Conservation (phyloP, 306 rosid species). For the Cucumis hystrix region DNA sequence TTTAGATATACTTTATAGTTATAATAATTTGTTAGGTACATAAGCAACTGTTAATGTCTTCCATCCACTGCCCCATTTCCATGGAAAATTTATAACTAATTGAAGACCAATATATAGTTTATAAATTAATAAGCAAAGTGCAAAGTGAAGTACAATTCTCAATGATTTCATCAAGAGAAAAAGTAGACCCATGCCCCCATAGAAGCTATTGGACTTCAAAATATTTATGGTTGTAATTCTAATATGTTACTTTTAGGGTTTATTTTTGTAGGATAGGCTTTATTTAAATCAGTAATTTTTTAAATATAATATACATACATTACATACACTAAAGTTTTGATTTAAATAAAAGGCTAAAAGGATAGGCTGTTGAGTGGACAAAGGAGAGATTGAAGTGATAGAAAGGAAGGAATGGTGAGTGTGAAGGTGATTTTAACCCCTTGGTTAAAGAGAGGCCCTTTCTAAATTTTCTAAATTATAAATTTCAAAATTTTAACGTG, state of each 20-base stretch:
- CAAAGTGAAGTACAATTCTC: background rate
- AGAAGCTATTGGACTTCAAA: background rate
- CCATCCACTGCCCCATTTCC: background rate
- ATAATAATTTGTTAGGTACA: constrained; percentile 2
- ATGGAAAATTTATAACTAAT: background rate
- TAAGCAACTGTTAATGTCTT: background rate
- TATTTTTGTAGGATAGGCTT: background rate
- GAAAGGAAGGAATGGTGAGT: constrained; percentile 9
- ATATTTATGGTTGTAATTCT: background rate
- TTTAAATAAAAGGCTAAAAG: background rate
- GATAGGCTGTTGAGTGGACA: background rate
- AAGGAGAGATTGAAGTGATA: constrained; percentile 15
- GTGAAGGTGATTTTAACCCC: constrained; percentile 16
- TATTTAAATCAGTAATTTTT: background rate
- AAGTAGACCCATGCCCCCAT: background rate
- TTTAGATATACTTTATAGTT: background rate
- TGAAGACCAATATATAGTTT: background rate
- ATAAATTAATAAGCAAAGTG: background rate
- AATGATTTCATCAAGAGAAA: background rate
- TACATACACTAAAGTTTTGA: background rate
- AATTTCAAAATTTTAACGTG: no score
- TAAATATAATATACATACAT: no score
- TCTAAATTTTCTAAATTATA: background rate
- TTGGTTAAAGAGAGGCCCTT: background rate
- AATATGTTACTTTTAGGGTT: background rate